Base-by-base conservation (phyloP, 495 filamentous ascomycete species). In the Hypoxylon lienhwacheense region DNA sequence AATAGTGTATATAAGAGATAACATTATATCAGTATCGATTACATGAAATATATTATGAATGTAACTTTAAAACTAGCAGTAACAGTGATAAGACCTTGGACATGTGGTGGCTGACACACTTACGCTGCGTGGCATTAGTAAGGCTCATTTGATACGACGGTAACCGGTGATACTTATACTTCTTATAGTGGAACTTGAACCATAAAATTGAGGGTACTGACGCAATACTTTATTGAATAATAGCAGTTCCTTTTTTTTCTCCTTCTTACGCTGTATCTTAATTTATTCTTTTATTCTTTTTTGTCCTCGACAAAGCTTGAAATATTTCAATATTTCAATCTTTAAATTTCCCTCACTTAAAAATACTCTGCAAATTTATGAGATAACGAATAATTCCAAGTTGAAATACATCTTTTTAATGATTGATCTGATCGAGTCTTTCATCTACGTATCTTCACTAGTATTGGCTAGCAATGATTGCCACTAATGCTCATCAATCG, bases 401-500 rank as follows among this genome's bases (percentile, higher is more conserved):
- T 4, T 17, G 22, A 31, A 39, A 7, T 15, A 15, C 17, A 19
- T 44, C 11, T 14, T 37, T 25, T 7, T 25, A 36, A 49, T 36
- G 26, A 22, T 24, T 19, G 3, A 33, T 32, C 6, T 26, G 15
- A n/a, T n/a, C n/a, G n/a, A n/a, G n/a, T n/a, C n/a, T n/a, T n/a
- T n/a, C n/a, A n/a, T n/a, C n/a, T n/a, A n/a, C n/a, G n/a, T 17
- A 19, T 10, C n/a, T 16, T 47, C 14, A 10, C 16, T 37, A 15
- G 15, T 21, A 5, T 7, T 32, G 28, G 34, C 10, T 32, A 33
- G 34, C 37, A 37, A 61, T 62, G 39, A 70, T 48, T 31, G 72
- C 67, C 47, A 65, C 57, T 74, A 76, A 56, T 40, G 31, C 49
- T 26, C 20, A 16, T 22, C 35, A 53, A 37, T 53, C 48, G 58